A percentile compares a stretch with the other conserved stretches of the same genome.
Evolutionary conservation across 257 asterid species (phyloP).

Genomic region (Nicotiana benthamiana): DNA sequence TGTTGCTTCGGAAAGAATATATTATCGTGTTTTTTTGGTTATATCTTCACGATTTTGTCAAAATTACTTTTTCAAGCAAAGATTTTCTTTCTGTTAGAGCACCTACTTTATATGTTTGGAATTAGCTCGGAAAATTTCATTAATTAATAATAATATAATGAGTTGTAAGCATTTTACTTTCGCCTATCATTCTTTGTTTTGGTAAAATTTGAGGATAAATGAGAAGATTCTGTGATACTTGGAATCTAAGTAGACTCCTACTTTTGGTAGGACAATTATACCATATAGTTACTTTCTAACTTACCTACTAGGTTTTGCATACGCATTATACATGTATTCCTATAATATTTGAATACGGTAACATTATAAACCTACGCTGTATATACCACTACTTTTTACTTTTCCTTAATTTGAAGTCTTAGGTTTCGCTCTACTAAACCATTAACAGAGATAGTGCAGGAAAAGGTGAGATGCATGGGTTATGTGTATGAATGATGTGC

Average conservation of each 20-base stretch:
- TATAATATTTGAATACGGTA: slow-evolving; percentile 10
- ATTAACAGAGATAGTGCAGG: not conserved
- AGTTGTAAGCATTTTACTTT: not conserved
- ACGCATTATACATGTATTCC: not conserved
- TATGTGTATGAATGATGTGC: not conserved
- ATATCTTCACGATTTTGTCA: too few relatives aligned
- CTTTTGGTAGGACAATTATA: slow-evolving; percentile 11
- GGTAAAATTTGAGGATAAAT: not conserved
- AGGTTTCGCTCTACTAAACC: not conserved
- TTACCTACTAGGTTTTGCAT: not conserved
- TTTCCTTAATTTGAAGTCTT: not conserved
- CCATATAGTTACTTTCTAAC: not conserved
- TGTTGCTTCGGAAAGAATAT: too few relatives aligned
- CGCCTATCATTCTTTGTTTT: not conserved
- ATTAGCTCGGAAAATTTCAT: not conserved
- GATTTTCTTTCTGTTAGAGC: not conserved
- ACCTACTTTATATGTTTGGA: not conserved
- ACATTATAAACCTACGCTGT: not conserved
- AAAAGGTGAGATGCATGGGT: not conserved
- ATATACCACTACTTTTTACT: not conserved
- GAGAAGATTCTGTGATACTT: slow-evolving; percentile 6
- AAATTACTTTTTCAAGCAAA: not conserved
- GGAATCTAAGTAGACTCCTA: slow-evolving; percentile 22
- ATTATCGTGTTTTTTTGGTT: too few relatives aligned
- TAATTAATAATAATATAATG: not conserved